A percentile compares a stretch with the other conserved stretches of the same genome.
Evolutionary conservation across 169 alveolate species (phyloP).

Genomic region (Besnoitia besnoiti): DNA sequence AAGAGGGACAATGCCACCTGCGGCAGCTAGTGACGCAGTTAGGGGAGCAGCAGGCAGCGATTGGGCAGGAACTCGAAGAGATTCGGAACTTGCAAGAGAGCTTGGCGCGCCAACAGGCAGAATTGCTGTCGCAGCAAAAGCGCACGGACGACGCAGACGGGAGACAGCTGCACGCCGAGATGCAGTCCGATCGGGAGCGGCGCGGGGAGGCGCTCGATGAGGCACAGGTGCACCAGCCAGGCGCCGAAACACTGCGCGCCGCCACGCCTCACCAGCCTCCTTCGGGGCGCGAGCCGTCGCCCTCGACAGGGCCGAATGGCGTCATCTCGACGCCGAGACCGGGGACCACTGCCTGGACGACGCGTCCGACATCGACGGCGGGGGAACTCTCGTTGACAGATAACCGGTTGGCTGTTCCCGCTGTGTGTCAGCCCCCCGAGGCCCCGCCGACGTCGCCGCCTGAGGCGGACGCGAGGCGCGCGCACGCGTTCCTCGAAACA

Average conservation of each 20-base stretch:
- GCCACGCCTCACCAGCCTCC: not conserved
- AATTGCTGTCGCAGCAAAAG: not conserved
- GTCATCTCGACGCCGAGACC: no score
- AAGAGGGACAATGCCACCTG: not conserved
- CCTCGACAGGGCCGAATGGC: not conserved
- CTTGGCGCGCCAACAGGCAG: constrained; percentile 1
- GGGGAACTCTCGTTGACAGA: no score
- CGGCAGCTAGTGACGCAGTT: not conserved
- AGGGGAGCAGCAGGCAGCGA: not conserved
- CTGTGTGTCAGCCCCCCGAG: no score
- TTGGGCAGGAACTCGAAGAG: not conserved
- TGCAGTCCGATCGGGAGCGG: not conserved
- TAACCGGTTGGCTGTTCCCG: no score
- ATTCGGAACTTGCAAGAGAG: not conserved
- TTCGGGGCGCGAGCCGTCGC: not conserved
- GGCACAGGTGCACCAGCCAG: not conserved
- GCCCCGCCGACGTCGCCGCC: no score
- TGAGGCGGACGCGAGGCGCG: no score
- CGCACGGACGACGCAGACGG: not conserved
- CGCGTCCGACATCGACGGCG: no score
- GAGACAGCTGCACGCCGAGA: not conserved
- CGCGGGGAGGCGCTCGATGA: not conserved
- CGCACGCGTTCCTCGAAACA: no score
- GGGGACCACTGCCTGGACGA: no score
- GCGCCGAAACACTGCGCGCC: not conserved